Evolutionary conservation across 805 yeast genomes (phyloP), one percentile per base, ranked within the genome.

Genomic region (Barnettozyma populi): DNA sequence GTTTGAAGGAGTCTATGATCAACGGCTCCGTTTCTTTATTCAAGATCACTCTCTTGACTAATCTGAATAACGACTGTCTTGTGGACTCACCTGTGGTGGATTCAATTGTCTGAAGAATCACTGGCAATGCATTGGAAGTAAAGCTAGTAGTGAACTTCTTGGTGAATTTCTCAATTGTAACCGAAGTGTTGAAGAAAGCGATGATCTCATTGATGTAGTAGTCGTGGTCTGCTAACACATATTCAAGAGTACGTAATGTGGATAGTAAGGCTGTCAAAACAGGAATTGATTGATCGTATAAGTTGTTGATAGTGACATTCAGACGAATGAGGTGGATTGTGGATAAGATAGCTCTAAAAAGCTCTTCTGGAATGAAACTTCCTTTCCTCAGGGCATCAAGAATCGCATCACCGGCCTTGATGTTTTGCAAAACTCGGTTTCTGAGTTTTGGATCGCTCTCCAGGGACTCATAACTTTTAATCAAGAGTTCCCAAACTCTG

Each of bases 401-500:
- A 1, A 71, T 45, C 1, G 69, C 55, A 7, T 75, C 78, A 9
- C 71, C 66, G 44, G 72, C 62, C 48, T 68, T 74, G 34, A 75
- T 58, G 38, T 67, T 69, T 44, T 73, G 71, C 49, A 78, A 67
- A 1, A 66, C 50, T 45, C 64, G 68, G 43, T 69, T 68, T 52
- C 80, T 74, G 39, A 64, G 46, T 42, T 59, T 52, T 14, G 57
- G 54, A n/a, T 66, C 63, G 2, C 52, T 45, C 7, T 57, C 54
- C 21, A 72, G 53, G 0, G 46, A 27, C 0, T 36, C 23, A 79
- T 80, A 78, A 45, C 68, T 61, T 16, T 57, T 57, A 44, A 61
- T 58, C 54, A 80, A 73, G 9, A 82, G 61, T 11, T 51, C 48
- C 92, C 92, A 85, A 2, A 76, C 63, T 2, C 61, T 56, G 1